phyloP scores from a whole-genome alignment of 495 filamentous ascomycete species.

The Hyphodiscus hymeniophilus region DNA sequence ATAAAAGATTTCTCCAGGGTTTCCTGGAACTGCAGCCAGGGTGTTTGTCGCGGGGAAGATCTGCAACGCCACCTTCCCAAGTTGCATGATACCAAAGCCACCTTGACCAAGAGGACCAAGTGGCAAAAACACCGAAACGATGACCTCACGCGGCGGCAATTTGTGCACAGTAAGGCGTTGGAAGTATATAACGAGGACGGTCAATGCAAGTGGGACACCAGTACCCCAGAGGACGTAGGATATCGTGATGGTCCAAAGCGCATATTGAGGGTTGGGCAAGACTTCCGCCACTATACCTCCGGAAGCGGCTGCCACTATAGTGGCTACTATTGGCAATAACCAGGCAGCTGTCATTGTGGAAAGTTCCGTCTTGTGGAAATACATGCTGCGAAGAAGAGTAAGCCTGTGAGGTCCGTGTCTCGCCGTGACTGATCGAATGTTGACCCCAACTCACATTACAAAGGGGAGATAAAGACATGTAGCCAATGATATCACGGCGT shows the following conservation, averaged over 20 bases:
- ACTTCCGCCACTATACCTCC: slow-evolving; percentile 47
- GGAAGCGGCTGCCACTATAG: slow-evolving; percentile 50
- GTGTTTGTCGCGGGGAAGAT: slow-evolving; percentile 44
- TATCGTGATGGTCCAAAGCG: slow-evolving; percentile 46
- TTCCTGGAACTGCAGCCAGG: slow-evolving; percentile 21
- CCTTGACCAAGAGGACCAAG: slow-evolving; percentile 53
- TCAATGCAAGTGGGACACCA: slow-evolving; percentile 45
- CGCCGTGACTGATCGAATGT: too few species aligned
- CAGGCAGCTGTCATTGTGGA: slow-evolving; percentile 47
- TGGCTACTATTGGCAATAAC: slow-evolving; percentile 52
- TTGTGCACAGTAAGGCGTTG: slow-evolving; percentile 49
- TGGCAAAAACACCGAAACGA: slow-evolving; percentile 55
- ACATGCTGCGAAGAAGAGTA: slow-evolving; percentile 24
- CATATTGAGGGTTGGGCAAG: slow-evolving; percentile 42
- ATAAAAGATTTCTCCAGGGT: slow-evolving; percentile 45
- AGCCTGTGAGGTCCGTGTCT: too few species aligned
- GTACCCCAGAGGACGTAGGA: slow-evolving; percentile 54
- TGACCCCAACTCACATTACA: slow-evolving; percentile 35
- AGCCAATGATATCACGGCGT: slow-evolving; percentile 41
- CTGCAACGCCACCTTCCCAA: slow-evolving; percentile 41
- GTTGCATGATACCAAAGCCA: slow-evolving; percentile 46
- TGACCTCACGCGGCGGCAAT: slow-evolving; percentile 47
- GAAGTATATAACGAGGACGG: slow-evolving; percentile 52
- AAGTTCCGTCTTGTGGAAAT: slow-evolving; percentile 24
- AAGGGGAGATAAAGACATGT: slow-evolving; percentile 46